Evolutionary conservation across 352 stramenopile species (phyloP), one percentile per base, ranked within the genome.

Genomic region (Phytophthora lateralis): DNA sequence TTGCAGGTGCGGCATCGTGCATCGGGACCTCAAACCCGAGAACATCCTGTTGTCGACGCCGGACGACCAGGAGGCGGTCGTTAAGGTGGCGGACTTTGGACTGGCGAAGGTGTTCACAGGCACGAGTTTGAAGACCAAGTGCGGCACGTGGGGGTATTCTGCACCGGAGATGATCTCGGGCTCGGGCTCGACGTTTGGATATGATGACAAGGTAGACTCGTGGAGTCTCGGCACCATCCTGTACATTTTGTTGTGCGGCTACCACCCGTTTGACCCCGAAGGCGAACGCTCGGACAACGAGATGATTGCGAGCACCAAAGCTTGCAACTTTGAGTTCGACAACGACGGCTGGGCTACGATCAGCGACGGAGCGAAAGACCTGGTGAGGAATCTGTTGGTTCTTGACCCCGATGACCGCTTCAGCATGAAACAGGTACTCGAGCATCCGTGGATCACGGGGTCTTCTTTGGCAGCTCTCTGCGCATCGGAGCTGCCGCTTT

Each of bases 161-260:
- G 88, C 85, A 0, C 88, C 88, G 0, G 87, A 93, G 69, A 95
- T 96, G 84, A 91, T 95, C 54, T 90, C 73, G 12, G 85, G 85
- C 3, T 90, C 81, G 6, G 82, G 72, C 11, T 61, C 80, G 7
- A 63, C 71, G 14, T 93, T 93, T 43, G 80, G 82, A 9, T 96
- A 94, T 58, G 82, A 94, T 55, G 84, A 70, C 32, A 95, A 95
- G 47, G 88, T 95, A 17, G 88, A 96, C 43, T 90, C 88, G 30
- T 96, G 88, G 88, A 93, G 85, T 60, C 69, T 96, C n/a, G 87
- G 87, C 37, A 91, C 82, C 2, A 92, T 94, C 38, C 53, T 96
- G 45, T 94, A 96, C 66, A 96, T 94, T 68, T 58, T 96, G 78
- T 54, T 96, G 5, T 94, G 85, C 38, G 87, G 87, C 2, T 93